phyloP scores from a whole-genome alignment of 345 rosid species.

The Anastatica hierochuntica region DNA sequence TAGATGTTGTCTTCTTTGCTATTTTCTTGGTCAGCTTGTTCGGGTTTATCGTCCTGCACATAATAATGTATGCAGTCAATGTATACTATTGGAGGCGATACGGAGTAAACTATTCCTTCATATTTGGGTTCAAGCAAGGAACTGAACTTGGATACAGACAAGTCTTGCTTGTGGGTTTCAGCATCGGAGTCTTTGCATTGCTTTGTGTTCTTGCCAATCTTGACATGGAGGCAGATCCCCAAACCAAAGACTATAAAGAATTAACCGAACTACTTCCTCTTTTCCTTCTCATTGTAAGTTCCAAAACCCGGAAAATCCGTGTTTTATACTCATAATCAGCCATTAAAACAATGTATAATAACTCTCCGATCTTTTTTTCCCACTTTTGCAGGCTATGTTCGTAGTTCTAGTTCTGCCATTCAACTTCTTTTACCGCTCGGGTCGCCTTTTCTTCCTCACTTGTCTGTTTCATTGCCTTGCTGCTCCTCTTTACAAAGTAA shows the following conservation, averaged over 20 bases:
- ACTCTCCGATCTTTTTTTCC: background rate
- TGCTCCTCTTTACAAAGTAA: slow-evolving; percentile 30
- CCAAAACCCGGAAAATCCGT: background rate
- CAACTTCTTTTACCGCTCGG: slow-evolving; percentile 25
- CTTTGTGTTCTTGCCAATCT: slow-evolving; percentile 34
- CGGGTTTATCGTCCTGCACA: slow-evolving; percentile 36
- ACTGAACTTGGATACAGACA: slow-evolving; percentile 37
- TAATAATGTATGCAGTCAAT: slow-evolving; percentile 33
- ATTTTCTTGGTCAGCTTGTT: slow-evolving; percentile 35
- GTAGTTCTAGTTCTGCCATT: slow-evolving; percentile 20
- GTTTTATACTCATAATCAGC: background rate
- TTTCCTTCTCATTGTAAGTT: slow-evolving; percentile 26
- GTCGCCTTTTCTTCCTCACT: slow-evolving; percentile 23
- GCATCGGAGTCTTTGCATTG: slow-evolving; percentile 30
- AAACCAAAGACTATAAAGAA: slow-evolving; percentile 24
- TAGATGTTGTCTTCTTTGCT: background rate
- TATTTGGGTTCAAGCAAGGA: slow-evolving; percentile 45
- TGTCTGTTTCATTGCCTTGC: slow-evolving; percentile 23
- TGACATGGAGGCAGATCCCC: slow-evolving; percentile 44
- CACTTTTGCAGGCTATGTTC: slow-evolving; percentile 16
- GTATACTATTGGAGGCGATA: slow-evolving; percentile 38
- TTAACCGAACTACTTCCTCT: slow-evolving; percentile 39
- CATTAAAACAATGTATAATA: background rate
- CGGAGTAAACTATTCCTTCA: slow-evolving; percentile 37
- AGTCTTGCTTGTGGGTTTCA: slow-evolving; percentile 36